phyloP scores from a whole-genome alignment of 768 basidiomycete genomes.

The Serpula lacrymans region DNA sequence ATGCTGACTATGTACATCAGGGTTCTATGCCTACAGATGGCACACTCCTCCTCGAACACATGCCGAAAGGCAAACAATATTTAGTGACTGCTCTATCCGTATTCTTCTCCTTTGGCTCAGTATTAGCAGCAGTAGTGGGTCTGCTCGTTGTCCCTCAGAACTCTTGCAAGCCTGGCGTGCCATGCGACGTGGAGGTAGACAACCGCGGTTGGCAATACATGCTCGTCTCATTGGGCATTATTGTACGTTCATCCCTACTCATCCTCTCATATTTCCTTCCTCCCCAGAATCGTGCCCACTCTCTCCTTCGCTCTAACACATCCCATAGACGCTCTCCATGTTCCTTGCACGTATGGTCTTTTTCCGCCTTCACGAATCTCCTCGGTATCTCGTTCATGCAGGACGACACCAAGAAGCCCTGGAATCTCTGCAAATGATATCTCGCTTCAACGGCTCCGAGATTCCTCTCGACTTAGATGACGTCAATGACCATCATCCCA shows the following conservation, averaged over 20 bases:
- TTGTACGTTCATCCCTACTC: constrained; percentile 53
- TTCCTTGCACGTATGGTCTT: constrained; percentile 83
- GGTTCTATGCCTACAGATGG: constrained; percentile 98
- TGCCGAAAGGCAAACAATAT: constrained; percentile 90
- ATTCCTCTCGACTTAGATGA: constrained; percentile 68
- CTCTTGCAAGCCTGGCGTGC: constrained; percentile 51
- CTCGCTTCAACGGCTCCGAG: constrained; percentile 78
- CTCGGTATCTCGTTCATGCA: constrained; percentile 87
- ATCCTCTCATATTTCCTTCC: constrained; percentile 1
- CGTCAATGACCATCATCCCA: constrained; percentile 45
- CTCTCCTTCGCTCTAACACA: constrained; percentile 3
- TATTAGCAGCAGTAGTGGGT: constrained; percentile 78
- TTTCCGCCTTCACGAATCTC: constrained; percentile 92
- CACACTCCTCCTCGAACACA: constrained; percentile 86
- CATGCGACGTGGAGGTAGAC: constrained; percentile 63
- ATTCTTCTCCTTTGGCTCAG: constrained; percentile 95
- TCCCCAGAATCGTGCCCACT: not conserved
- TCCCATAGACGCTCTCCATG: constrained; percentile 75
- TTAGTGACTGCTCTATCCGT: constrained; percentile 88
- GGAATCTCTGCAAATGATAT: constrained; percentile 79
- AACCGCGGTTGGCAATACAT: constrained; percentile 92
- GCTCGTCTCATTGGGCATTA: constrained; percentile 68
- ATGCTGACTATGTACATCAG: constrained; percentile 33
- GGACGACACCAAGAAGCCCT: constrained; percentile 84
- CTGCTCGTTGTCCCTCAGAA: constrained; percentile 74